Evolutionary conservation across 208 protist species (phyloP).

Genomic region (Zelonia costaricensis): DNA sequence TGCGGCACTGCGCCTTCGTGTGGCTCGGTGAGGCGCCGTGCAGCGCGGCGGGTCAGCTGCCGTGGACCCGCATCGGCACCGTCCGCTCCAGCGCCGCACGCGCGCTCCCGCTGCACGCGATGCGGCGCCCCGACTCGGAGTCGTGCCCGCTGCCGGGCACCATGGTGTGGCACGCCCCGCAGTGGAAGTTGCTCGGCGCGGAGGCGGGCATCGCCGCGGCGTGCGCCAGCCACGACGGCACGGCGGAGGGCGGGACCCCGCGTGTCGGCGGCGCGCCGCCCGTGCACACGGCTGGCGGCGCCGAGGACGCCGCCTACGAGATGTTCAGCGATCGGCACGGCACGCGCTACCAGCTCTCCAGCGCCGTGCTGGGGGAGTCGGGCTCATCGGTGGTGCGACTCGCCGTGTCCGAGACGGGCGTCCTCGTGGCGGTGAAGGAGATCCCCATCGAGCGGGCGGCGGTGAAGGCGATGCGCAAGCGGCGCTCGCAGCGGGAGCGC

Average conservation of each 20-base stretch:
- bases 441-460: slow-evolving; percentile 26
- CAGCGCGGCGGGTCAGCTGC: neutral
- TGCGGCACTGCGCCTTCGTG: slow-evolving; percentile 14
- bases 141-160: neutral
- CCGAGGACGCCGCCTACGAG: neutral
- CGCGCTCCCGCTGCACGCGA: neutral
- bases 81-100: neutral
- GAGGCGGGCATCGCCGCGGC: neutral
- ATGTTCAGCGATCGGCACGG: slow-evolving; percentile 43
- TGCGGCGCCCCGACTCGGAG: neutral
- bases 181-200: slow-evolving; percentile 9
- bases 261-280: neutral
- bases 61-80: slow-evolving; percentile 1
- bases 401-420: slow-evolving; percentile 58
- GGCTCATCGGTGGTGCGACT: slow-evolving; percentile 54
- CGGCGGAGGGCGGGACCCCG: neutral
- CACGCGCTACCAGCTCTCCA: slow-evolving; percentile 52
- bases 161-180: slow-evolving; percentile 14
- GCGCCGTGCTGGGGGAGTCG: slow-evolving; percentile 40
- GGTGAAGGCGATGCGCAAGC: slow-evolving; percentile 15
- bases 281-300: neutral
- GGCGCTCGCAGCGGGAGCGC: slow-evolving; percentile 18
- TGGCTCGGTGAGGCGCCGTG: slow-evolving; percentile 12
- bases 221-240: neutral
- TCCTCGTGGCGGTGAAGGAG: slow-evolving; percentile 63